Evolutionary conservation across 768 basidiomycete genomes (phyloP).

Genomic region (Mycena filopes): DNA sequence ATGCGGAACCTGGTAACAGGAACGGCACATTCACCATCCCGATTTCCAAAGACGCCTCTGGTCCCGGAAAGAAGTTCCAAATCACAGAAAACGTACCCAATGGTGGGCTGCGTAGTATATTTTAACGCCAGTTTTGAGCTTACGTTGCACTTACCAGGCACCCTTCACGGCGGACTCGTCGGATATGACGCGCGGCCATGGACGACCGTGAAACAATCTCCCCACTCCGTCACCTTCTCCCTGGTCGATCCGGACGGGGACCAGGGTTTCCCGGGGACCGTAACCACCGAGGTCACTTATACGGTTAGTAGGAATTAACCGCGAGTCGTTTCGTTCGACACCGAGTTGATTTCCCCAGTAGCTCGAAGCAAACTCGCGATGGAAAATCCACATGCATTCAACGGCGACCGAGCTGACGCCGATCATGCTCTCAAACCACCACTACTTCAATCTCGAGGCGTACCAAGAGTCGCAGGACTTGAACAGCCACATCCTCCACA

Average conservation of each 20-base stretch:
- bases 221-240: conserved; percentile 54
- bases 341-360: conserved; percentile 35
- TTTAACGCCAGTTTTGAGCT: background rate
- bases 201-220: conserved; percentile 44
- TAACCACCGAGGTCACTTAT: conserved; percentile 42
- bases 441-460: conserved; percentile 59
- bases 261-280: conserved; percentile 61
- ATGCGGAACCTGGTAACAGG: conserved; percentile 12
- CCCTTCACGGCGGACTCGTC: conserved; percentile 58
- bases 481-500: conserved; percentile 47
- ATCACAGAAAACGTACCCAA: conserved; percentile 52
- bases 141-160: conserved; percentile 42
- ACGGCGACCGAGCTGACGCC: conserved; percentile 51
- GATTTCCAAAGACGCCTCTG: conserved; percentile 50
- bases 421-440: conserved; percentile 55
- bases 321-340: background rate
- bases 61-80: conserved; percentile 48
- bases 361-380: conserved; percentile 47
- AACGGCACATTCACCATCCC: conserved; percentile 58
- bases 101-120: conserved; percentile 26
- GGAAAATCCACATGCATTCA: conserved; percentile 51
- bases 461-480: conserved; percentile 54
- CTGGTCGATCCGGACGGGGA: conserved; percentile 56
- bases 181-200: conserved; percentile 59
- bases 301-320: conserved; percentile 5